Base-by-base conservation (phyloP, 805 yeast species). In the Wickerhamiella spandovensis region DNA sequence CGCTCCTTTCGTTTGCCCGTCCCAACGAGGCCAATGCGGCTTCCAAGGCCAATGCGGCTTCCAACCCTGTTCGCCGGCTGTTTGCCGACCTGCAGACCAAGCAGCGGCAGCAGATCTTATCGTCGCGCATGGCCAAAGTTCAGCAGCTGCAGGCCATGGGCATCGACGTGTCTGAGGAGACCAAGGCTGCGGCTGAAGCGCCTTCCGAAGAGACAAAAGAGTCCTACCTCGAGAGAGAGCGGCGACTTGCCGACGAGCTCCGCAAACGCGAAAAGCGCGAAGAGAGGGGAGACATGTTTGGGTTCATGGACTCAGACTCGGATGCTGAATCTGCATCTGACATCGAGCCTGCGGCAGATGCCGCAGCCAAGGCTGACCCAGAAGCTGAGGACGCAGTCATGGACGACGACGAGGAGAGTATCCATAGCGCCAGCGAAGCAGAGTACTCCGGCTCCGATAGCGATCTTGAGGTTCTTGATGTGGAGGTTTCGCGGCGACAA, bases 161-260 rank as follows among this genome's bases (percentile, higher is more conserved):
- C 3, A 28, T 57, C 3, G 59, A 57, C 10, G 44, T 55, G 15
- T 45, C 44, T 1, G 45, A 41, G 37, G 51, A 54, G 12, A 37
- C 38, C 38, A 23, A 49, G 32, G 17, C 25, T 30, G 23, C 45
- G 8, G 48, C 51, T 1, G 55, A 46, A 13, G 32, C 12, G 32
- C 32, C 32, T 28, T 12, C 32, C 32, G 54, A 53, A 13, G 55
- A 48, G 3, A 8, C 39, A 7, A 15, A 7, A 6, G 55, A 51
- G 28, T 48, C 53, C 1, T 45, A 49, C 44, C 52, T 52, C 5
- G 61, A 57, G 17, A 37, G 37, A 15, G 59, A 55, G 50, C 53
- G 48, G 24, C 45, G 46, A 21, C 32, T 39, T 10, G 58, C 56
- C n/a, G 56, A 48, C 15, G 49, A 48, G 30, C 28, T 54, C 12